A percentile compares a stretch with the other conserved stretches of the same genome.
Conservation (phyloP, 1,139 yeast species). For the Saccharomyces hybrid region DNA sequence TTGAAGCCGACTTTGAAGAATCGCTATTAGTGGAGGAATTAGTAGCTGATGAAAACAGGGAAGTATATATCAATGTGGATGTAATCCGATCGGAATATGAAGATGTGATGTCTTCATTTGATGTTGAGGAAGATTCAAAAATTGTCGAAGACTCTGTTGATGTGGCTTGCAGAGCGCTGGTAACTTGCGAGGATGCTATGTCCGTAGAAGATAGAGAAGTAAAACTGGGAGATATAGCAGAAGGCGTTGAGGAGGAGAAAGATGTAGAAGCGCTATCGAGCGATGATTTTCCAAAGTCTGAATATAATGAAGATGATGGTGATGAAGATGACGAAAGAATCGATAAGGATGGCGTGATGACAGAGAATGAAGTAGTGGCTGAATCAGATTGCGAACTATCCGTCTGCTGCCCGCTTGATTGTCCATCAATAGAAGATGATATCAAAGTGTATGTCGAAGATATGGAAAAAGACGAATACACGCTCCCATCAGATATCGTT, state of each 20-base stretch:
- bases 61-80: background rate
- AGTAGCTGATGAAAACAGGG: background rate
- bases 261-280: background rate
- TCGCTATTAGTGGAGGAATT: background rate
- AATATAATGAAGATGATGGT: background rate
- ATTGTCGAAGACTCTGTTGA: background rate
- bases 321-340: background rate
- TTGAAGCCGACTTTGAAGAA: background rate
- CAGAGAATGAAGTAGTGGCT: background rate
- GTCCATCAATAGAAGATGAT: background rate
- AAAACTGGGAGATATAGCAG: background rate
- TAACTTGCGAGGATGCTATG: background rate
- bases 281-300: background rate
- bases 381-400: background rate
- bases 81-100: background rate
- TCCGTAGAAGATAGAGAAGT: slow-evolving; percentile 1
- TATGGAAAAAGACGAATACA: background rate
- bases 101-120: background rate
- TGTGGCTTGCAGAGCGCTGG: background rate
- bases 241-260: slow-evolving; percentile 1
- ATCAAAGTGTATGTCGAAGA: background rate
- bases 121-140: background rate
- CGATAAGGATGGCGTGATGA: background rate
- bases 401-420: background rate
- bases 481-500: background rate